Base-by-base conservation (phyloP, 225 moss, liverwort and hornwort species). In the Takakia lepidozioides region DNA sequence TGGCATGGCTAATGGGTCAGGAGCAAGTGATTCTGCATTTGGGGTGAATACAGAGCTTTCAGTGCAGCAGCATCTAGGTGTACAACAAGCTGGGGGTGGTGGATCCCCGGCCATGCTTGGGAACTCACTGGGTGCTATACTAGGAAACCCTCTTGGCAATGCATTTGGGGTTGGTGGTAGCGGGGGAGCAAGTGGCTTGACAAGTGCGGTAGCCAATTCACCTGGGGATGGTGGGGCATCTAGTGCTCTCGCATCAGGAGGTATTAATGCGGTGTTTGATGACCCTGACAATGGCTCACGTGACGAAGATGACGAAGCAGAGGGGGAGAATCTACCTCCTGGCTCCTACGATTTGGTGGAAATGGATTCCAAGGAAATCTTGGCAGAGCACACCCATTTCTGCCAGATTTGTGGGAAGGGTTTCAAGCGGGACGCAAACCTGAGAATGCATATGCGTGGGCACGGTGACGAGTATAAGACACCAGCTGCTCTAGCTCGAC, bases 391-490 rank as follows among this genome's bases (percentile, higher is more conserved):
- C 53, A 98, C 95, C 0, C 95, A 98, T 32, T 98, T 98, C 43
- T 98, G 95, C 40, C 87, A 90, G 68, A 90, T 90, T 4, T 98
- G 95, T 46, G 85, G 71, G 25, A 98, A 98, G 48, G 95, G 95
- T 0, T 98, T 98, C 55, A 98, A 98, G 80, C 62, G 95, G 8
- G 95, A 98, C 29, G 95, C 95, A 2, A 98, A 98, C 27, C 62
- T 98, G 25, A 52, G 95, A 17, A 98, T 98, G 95, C 95, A 98
- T 57, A 98, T 98, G 95, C 81, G 95, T 3, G 95, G 95, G 0
- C 95, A 98, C 23, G 95, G 95, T 0, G 95, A 98, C 22, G 90
- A 90, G 65, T 98, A 90, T 55, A 98, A 98, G 63, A 98, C 95
- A 21, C 71, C 90, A 6, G 90, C 90, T 0, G 95, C 95, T 2